phyloP scores from a whole-genome alignment of 2,329 filamentous ascomycete species.

The Fusarium burgessii region DNA sequence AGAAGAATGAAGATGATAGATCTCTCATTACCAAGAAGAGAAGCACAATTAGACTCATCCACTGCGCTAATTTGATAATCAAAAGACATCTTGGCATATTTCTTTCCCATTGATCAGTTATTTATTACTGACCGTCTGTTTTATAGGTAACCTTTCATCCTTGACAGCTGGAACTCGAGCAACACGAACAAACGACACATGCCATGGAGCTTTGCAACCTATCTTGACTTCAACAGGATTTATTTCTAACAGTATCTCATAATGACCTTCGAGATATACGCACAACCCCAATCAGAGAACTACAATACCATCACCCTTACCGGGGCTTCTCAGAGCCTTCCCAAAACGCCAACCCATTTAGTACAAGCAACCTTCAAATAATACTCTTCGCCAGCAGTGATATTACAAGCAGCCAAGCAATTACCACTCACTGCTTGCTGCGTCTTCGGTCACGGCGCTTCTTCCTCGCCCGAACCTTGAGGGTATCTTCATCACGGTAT shows the following conservation, averaged over 20 bases:
- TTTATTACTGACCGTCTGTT: not conserved
- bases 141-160: not conserved
- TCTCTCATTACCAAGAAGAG: not conserved
- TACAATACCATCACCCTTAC: slow-evolving; percentile 22
- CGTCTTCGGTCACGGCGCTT: slow-evolving; percentile 70
- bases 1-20: not conserved
- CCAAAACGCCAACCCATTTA: slow-evolving; percentile 40
- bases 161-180: not conserved
- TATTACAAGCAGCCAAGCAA: slow-evolving; percentile 39
- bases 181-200: slow-evolving; percentile 14
- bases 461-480: slow-evolving; percentile 71
- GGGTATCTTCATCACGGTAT: slow-evolving; percentile 65
- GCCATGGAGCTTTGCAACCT: not conserved
- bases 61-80: not conserved
- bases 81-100: not conserved
- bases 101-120: not conserved
- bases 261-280: slow-evolving; percentile 21
- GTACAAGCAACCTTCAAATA: slow-evolving; percentile 27
- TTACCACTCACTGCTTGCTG: slow-evolving; percentile 54
- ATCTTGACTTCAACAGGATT: not conserved
- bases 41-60: not conserved
- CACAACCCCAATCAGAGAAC: slow-evolving; percentile 9
- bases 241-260: slow-evolving; percentile 6
- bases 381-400: slow-evolving; percentile 22
- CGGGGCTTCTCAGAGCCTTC: slow-evolving; percentile 26